These are phyloP conservation scores for Amauroascus niger DNA, from an alignment of 2,329 filamentous ascomycete species.

Conservation along the genomic window DNA sequence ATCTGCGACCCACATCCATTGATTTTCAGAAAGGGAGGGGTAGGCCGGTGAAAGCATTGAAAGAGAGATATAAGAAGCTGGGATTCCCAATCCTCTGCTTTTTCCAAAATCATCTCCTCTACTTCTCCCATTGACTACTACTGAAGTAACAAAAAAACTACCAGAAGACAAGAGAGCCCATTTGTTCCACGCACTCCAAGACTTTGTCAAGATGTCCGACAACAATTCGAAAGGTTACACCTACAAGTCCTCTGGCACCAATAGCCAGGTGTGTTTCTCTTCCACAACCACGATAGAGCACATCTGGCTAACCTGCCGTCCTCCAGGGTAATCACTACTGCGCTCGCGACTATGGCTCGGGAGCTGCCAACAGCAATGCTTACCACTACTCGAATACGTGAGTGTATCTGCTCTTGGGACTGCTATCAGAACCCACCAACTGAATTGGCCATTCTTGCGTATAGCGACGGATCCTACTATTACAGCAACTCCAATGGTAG, in stretches of 20 bases:
- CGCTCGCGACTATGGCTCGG: slow-evolving; percentile 52
- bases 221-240: slow-evolving; percentile 26
- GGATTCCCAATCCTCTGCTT: too few species aligned
- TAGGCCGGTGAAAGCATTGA: too few species aligned
- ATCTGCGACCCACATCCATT: too few species aligned
- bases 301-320: background rate
- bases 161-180: background rate
- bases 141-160: too few species aligned
- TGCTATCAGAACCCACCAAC: too few species aligned
- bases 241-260: slow-evolving; percentile 46
- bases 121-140: too few species aligned
- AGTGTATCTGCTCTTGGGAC: slow-evolving; percentile 18
- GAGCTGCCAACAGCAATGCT: slow-evolving; percentile 46
- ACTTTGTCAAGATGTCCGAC: slow-evolving; percentile 6
- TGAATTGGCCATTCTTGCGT: background rate
- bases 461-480: slow-evolving; percentile 59
- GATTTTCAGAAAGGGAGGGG: too few species aligned
- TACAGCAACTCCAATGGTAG: slow-evolving; percentile 61
- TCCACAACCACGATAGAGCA: background rate
- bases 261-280: slow-evolving; percentile 45
- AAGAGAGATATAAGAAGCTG: too few species aligned
- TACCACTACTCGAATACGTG: slow-evolving; percentile 57
- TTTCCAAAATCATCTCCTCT: too few species aligned
- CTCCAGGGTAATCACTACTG: slow-evolving; percentile 59
- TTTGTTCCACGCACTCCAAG: background rate